These are phyloP conservation scores for Xanthoconium separans DNA, from an alignment of 1,284 basidiomycete genomes.

Conservation along the genomic window DNA sequence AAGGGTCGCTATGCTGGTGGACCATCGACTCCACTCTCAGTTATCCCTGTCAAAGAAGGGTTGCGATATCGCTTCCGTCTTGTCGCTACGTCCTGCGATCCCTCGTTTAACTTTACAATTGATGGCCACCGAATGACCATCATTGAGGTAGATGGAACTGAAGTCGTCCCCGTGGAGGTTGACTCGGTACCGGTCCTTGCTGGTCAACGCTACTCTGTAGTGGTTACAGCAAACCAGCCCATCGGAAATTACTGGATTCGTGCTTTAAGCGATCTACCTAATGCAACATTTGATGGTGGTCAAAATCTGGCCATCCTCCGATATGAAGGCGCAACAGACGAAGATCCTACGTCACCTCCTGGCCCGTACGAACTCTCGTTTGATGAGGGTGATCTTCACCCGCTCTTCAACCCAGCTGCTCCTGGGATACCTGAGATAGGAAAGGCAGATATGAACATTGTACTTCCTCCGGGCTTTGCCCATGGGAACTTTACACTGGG, in stretches of 20 bases:
- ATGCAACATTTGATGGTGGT: slow-evolving; percentile 33
- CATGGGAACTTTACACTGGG: slow-evolving; percentile 8
- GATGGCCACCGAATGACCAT: slow-evolving; percentile 44
- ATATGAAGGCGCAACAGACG: slow-evolving; percentile 45
- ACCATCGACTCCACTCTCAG: slow-evolving; percentile 30
- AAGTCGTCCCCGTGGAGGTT: slow-evolving; percentile 39
- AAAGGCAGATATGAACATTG: slow-evolving; percentile 29
- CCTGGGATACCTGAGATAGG: slow-evolving; percentile 32
- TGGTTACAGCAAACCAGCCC: slow-evolving; percentile 34
- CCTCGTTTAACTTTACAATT: slow-evolving; percentile 40
- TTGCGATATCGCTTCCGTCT: slow-evolving; percentile 35
- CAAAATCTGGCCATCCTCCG: slow-evolving; percentile 54
- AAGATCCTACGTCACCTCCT: slow-evolving; percentile 42
- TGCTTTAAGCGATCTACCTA: slow-evolving; percentile 19
- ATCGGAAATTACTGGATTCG: slow-evolving; percentile 49
- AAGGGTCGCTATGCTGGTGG: slow-evolving; percentile 40
- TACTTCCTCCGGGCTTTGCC: slow-evolving; percentile 16
- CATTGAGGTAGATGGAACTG: slow-evolving; percentile 50
- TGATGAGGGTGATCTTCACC: slow-evolving; percentile 34
- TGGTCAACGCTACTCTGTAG: slow-evolving; percentile 41
- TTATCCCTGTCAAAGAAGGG: slow-evolving; percentile 31
- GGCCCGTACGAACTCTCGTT: slow-evolving; percentile 30
- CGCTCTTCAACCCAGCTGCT: slow-evolving; percentile 32
- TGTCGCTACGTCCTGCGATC: slow-evolving; percentile 35
- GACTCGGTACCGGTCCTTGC: slow-evolving; percentile 40